Evolutionary conservation across 768 basidiomycete genomes (phyloP).

Genomic region (Russula brevipes): DNA sequence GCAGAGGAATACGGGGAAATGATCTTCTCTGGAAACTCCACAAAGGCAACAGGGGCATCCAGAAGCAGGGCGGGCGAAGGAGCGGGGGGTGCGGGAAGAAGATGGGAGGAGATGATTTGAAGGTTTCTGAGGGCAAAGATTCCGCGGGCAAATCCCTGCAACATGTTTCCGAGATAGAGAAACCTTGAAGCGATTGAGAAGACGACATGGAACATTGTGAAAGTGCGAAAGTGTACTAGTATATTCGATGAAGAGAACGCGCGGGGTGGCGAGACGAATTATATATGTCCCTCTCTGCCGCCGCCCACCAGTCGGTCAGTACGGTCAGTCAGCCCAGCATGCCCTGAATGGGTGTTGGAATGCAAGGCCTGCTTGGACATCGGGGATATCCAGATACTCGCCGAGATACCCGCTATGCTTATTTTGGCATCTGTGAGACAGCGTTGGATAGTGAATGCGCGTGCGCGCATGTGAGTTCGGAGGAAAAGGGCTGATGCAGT

Average conservation of each 20-base stretch:
- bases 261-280: no score
- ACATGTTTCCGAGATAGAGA: conserved; percentile 1
- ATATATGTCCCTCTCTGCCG: no score
- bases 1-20: not conserved
- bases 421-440: no score
- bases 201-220: conserved; percentile 8
- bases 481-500: no score
- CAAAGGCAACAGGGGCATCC: not conserved
- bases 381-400: no score
- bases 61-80: not conserved
- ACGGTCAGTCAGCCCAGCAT: no score
- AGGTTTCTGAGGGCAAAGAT: conserved; percentile 11
- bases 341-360: no score
- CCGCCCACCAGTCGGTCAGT: no score
- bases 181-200: conserved; percentile 12
- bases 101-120: not conserved
- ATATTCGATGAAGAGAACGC: not conserved
- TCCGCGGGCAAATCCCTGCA: conserved; percentile 5
- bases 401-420: no score
- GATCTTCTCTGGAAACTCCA: not conserved
- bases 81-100: not conserved
- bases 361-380: no score
- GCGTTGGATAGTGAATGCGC: no score
- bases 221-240: not conserved
- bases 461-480: no score